Evolutionary conservation across 148 eudicot genomes (phyloP), one percentile per base, ranked within the genome.

Genomic region (Fagopyrum homotropicum): DNA sequence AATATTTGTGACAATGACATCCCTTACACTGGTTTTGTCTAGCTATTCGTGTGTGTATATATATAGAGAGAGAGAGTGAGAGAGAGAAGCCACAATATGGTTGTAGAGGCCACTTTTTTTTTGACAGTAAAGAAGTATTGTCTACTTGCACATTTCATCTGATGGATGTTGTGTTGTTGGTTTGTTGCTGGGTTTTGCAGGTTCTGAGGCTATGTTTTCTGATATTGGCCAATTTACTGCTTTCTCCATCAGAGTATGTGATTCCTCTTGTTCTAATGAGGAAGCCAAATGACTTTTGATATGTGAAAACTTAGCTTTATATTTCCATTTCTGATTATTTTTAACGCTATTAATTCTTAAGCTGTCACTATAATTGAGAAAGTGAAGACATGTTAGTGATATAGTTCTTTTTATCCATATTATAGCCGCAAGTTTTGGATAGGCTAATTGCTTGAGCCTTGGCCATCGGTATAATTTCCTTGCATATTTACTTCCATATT

Each of bases 191-290:
- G 71, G 79, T 73, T 66, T 72, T 78, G 83, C 90, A 95, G 99
- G 99, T 75, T 84, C 99, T 10, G 99, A 95, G 87, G 92, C 99
- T 29, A 95, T 92, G 97, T 92, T 92, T 87, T 97, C 96, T 48
- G 98, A 95, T 85, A 86, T 95, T 68, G 99, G 99, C 82, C 97
- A 89, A 83, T 95, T 95, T 77, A 88, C 93, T 22, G 81, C 92
- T 75, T 77, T 83, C 68, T 85, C 98, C 43, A 83, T 91, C 76
- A 81, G 89, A 88, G 98, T 93, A 86, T 82, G 86, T 77, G 9
- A 74, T 73, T 69, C 56, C 17, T 50, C 48, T 66, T 4, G 60
- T 73, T 51, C 35, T 73, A 16, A 45, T 49, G 44, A 11, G 69
- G 16, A 61, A 61, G 69, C 15, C 69, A 30, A 61, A 10, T 30